These are phyloP conservation scores for Malassezia sympodialis DNA, from an alignment of 1,284 basidiomycete genomes.

Conservation along the genomic window DNA sequence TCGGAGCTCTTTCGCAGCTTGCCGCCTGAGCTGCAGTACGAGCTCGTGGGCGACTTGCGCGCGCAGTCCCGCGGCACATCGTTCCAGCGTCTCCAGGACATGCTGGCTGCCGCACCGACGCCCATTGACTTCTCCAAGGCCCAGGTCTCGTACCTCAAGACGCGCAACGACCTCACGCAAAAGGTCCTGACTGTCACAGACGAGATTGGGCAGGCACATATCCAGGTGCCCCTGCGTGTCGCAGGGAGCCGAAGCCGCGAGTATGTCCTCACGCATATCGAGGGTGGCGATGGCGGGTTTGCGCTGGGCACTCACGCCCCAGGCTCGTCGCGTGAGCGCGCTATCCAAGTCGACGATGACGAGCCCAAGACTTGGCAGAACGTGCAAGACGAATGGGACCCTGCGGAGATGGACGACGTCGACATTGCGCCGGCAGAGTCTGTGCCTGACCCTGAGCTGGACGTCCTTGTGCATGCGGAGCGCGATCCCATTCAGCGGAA, in stretches of 20 bases:
- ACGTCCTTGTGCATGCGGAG: slow-evolving; percentile 21
- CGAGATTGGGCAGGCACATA: slow-evolving; percentile 69
- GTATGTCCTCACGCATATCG: slow-evolving; percentile 85
- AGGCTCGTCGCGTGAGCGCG: slow-evolving; percentile 64
- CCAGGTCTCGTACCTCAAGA: slow-evolving; percentile 65
- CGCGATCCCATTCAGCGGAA: slow-evolving; percentile 25
- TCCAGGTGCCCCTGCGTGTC: slow-evolving; percentile 81
- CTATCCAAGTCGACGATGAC: slow-evolving; percentile 61
- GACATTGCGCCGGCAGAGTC: slow-evolving; percentile 21
- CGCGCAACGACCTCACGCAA: slow-evolving; percentile 84
- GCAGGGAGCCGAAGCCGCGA: slow-evolving; percentile 87
- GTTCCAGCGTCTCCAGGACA: slow-evolving; percentile 76
- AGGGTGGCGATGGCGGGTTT: slow-evolving; percentile 74
- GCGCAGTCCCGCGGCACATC: slow-evolving; percentile 88
- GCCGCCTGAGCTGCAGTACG: slow-evolving; percentile 92
- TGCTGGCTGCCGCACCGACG: slow-evolving; percentile 70
- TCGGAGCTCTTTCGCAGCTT: slow-evolving; percentile 64
- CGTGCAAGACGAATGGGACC: slow-evolving; percentile 22
- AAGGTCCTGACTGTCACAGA: slow-evolving; percentile 89
- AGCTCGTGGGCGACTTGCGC: slow-evolving; percentile 90
- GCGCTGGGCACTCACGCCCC: slow-evolving; percentile 74
- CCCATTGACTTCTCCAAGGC: slow-evolving; percentile 90
- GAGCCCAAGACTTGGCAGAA: slow-evolving; percentile 23
- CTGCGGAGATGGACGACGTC: slow-evolving; percentile 40
- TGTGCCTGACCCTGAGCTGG: slow-evolving; percentile 25